Base-by-base conservation (phyloP, 2,329 filamentous ascomycete species). In the Tolypocladium inflatum region DNA sequence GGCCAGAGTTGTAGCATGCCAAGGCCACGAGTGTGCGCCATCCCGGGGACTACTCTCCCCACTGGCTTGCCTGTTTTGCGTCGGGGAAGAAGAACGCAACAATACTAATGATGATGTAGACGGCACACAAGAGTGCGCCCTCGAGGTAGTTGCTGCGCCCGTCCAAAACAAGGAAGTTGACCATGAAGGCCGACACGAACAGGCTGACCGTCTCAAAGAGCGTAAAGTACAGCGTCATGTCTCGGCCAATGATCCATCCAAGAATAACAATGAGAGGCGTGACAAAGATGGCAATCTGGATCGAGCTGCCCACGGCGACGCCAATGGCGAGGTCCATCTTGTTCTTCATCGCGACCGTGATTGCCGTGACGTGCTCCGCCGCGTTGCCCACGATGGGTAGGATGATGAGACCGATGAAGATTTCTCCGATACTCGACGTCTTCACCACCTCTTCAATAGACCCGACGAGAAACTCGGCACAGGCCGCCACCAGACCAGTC, bases 121-220 rank as follows among this genome's bases (percentile, higher is more conserved):
- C 83, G 1, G 85, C 81, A 63, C 84, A 85, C 35, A 89, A 70
- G 48, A 89, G 69, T 2, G 86, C 86, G 17, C 90, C 90, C 74
- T 95, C 90, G 15, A 95, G 82, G 66, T 94, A 95, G 69, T 95
- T 95, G 70, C 87, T 91, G 70, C 91, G 82, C 13, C 90, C 90
- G 67, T 95, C 91, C 60, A 93, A 77, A 54, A 95, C 90, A 60
- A 95, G 75, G 69, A 94, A 95, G 73, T 93, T 94, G 73, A 93
- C 89, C 62, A 95, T 91, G 63, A 95, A 86, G 9, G 91, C 86
- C 55, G 85, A 89, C 55, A 93, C 84, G 72, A 95, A 95, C 66
- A 95, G 82, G 58, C 88, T 90, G 26, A 94, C 88, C 0, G 90
- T 95, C 80, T 95, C 90, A 72, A 95, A 96, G 54, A 91, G 80